phyloP scores from a whole-genome alignment of 2,329 filamentous ascomycete species.

The Davidsoniella virescens region DNA sequence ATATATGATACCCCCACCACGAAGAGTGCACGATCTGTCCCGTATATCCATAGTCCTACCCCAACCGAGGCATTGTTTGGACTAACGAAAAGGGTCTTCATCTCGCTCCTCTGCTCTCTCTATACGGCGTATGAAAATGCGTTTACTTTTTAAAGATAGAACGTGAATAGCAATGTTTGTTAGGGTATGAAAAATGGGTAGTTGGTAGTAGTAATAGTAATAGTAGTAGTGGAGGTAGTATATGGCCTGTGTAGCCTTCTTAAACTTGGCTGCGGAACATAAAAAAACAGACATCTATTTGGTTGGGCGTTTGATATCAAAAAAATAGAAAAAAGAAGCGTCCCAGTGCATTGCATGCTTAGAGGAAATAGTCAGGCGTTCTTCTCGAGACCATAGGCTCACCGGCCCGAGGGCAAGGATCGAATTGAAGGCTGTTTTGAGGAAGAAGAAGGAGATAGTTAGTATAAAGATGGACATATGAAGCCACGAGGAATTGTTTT shows the following conservation, averaged over 20 bases:
- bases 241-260: too few species aligned
- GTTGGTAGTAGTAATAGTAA: not conserved
- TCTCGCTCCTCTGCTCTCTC: too few species aligned
- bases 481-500: not conserved
- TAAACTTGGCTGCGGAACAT: too few species aligned
- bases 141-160: too few species aligned
- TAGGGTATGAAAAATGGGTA: not conserved
- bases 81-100: too few species aligned
- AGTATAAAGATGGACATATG: not conserved
- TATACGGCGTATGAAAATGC: too few species aligned
- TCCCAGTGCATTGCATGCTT: conserved; percentile 18
- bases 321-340: conserved; percentile 1
- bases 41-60: too few species aligned
- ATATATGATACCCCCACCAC: too few species aligned
- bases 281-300: not conserved
- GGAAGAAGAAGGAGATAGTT: conserved; percentile 19
- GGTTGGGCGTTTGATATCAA: conserved; percentile 3
- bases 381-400: conserved; percentile 96
- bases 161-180: too few species aligned
- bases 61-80: too few species aligned
- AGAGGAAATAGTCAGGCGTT: conserved; percentile 98
- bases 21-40: too few species aligned
- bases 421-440: conserved; percentile 77
- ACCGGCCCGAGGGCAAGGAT: conserved; percentile 90
- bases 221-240: too few species aligned